Evolutionary conservation across 2,329 filamentous ascomycete species (phyloP).

Genomic region (Xylariomycetidae sp.): DNA sequence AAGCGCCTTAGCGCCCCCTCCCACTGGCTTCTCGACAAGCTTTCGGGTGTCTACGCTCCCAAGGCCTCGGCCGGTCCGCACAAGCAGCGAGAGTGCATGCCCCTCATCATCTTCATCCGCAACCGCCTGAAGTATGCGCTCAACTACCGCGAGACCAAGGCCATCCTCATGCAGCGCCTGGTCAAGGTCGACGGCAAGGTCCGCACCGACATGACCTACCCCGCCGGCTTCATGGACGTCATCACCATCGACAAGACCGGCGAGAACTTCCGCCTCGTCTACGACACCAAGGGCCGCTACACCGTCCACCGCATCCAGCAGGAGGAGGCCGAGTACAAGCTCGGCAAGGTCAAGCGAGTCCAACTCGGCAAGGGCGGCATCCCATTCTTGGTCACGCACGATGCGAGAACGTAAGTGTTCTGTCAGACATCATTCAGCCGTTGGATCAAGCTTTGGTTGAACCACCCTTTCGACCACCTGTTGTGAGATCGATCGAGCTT

Average conservation of each 20-base stretch:
- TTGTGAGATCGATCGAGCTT: slow-evolving; percentile 33
- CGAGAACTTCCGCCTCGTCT: slow-evolving; percentile 99
- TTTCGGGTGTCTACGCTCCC: slow-evolving; percentile 82
- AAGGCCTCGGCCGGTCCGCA: slow-evolving; percentile 80
- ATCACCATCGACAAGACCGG: slow-evolving; percentile 99
- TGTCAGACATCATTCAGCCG: slow-evolving; percentile 98
- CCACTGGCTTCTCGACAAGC: slow-evolving; percentile 99
- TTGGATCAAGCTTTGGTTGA: slow-evolving; percentile 98
- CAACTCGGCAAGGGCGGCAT: slow-evolving; percentile 99
- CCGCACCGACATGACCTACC: slow-evolving; percentile 97
- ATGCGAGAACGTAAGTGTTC: slow-evolving; percentile 99
- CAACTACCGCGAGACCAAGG: slow-evolving; percentile 95
- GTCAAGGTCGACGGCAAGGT: slow-evolving; percentile 99
- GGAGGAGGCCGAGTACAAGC: slow-evolving; percentile 99
- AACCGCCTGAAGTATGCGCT: slow-evolving; percentile 98
- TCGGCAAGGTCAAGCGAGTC: slow-evolving; percentile 99
- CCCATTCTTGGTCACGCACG: slow-evolving; percentile 99
- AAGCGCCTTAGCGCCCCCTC: slow-evolving; percentile 98
- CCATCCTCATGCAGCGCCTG: slow-evolving; percentile 98
- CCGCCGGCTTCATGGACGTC: slow-evolving; percentile 98
- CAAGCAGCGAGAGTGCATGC: slow-evolving; percentile 99
- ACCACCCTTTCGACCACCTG: slow-evolving; percentile 30
- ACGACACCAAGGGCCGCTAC: slow-evolving; percentile 99
- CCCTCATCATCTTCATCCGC: slow-evolving; percentile 96
- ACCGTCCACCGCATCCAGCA: slow-evolving; percentile 98